Conservation (phyloP, 2,329 filamentous ascomycete species). For the Penicillium fuscoglaucum region DNA sequence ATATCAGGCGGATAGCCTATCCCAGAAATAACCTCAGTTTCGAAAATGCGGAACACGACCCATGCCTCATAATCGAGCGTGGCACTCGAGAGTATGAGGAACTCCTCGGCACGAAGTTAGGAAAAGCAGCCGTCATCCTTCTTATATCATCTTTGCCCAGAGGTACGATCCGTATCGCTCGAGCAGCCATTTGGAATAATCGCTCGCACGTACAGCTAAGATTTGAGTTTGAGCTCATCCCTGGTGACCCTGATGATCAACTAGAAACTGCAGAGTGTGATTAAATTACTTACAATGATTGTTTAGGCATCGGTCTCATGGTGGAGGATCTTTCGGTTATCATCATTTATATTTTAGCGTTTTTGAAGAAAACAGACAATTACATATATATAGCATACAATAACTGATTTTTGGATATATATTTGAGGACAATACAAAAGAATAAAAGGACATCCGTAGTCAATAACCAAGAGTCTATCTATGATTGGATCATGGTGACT, state of each 20-base stretch:
- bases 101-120: neutral
- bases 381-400: neutral
- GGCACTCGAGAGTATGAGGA: neutral
- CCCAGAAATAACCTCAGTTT: neutral
- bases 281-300: neutral
- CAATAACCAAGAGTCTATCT: too few species aligned
- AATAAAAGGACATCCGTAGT: neutral
- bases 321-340: neutral
- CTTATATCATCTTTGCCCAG: neutral
- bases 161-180: constrained; percentile 1
- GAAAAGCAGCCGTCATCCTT: neutral
- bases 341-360: neutral
- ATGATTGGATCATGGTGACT: neutral
- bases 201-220: neutral
- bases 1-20: neutral
- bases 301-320: neutral
- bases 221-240: neutral
- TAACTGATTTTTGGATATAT: neutral
- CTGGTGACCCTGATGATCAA: neutral
- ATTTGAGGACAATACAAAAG: neutral
- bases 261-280: neutral
- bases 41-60: accelerated
- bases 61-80: neutral
- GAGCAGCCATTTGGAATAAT: neutral
- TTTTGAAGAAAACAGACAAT: too few species aligned